Evolutionary conservation across 805 yeast genomes (phyloP), one percentile per base, ranked within the genome.

Genomic region (Diddensiella transvaalensis): DNA sequence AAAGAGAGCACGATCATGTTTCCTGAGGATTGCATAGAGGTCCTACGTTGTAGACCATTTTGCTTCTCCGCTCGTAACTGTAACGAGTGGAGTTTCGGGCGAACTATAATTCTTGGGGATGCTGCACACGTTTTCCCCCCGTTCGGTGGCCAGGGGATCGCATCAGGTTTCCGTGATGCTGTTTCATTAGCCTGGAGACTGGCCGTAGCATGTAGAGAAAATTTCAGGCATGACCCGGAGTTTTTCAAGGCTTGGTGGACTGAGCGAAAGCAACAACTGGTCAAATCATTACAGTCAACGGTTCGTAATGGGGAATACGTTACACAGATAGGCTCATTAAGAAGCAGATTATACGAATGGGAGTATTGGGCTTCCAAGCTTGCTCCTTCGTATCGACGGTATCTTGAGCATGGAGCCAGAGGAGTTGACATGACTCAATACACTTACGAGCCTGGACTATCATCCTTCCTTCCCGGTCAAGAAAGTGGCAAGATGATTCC

Each of bases 81-180:
- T 35, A 42, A 29, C 19, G 29, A 42, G 29, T 42, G 45, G 45
- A 42, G 22, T 11, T n/a, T 42, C 8, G 30, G 30, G n/a, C 35
- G 39, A 42, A 29, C 45, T n/a, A 42, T 42, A n/a, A 19, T 42
- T n/a, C 18, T 29, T 32, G 69, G 69, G 1, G 69, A 65, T 47
- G 68, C 66, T 10, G 52, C 62, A 19, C 67, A 62, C 45, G 61
- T 66, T 2, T 66, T 64, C 46, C 61, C 67, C 11, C 68, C 69
- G 10, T 62, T 63, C 48, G 69, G 68, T 39, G 69, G 65, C 13
- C 69, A 65, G 47, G 69, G 69, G 18, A 62, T 63, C 67, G 65
- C 64, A 37, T 65, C 61, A 22, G 60, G 64, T 4, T 52, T 60
- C 55, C 49, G 47, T 53, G 68, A 64, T 49, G 63, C 66, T 17